These are phyloP conservation scores for Aristolochia contorta DNA, from an alignment of 164 flowering plant genomes.

Conservation along the genomic window DNA sequence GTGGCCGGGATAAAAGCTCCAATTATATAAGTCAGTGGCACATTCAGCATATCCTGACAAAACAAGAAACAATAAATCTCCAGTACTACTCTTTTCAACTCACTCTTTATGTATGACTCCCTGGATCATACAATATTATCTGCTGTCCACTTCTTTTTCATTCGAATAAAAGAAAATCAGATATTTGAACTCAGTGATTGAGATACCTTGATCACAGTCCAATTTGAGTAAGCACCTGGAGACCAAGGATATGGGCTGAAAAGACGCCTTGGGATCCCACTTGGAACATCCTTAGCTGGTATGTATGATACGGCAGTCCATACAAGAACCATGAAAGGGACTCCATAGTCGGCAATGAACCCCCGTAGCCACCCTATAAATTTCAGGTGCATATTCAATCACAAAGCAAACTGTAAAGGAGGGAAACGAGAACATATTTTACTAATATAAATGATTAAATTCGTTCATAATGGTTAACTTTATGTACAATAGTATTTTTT, in stretches of 20 bases:
- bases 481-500: too few relatives aligned
- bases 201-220: conserved; percentile 85
- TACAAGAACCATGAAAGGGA: conserved; percentile 88
- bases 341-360: conserved; percentile 91
- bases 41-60: conserved; percentile 82
- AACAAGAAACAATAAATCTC: conserved; percentile 2
- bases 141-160: too few relatives aligned
- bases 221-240: conserved; percentile 81
- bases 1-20: conserved; percentile 99
- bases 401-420: neutral
- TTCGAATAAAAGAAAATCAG: neutral
- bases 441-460: neutral
- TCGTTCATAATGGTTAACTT: neutral
- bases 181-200: neutral
- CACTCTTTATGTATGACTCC: too few relatives aligned
- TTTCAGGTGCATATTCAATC: neutral
- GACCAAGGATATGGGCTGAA: conserved; percentile 99
- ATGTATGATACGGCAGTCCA: conserved; percentile 88
- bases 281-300: conserved; percentile 67
- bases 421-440: neutral
- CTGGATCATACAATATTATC: too few relatives aligned
- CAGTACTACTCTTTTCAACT: neutral
- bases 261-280: conserved; percentile 86
- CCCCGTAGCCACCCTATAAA: conserved; percentile 71
- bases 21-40: conserved; percentile 70